phyloP scores from a whole-genome alignment of 257 asterid genomes.

The Solanum ahanhuiri region DNA sequence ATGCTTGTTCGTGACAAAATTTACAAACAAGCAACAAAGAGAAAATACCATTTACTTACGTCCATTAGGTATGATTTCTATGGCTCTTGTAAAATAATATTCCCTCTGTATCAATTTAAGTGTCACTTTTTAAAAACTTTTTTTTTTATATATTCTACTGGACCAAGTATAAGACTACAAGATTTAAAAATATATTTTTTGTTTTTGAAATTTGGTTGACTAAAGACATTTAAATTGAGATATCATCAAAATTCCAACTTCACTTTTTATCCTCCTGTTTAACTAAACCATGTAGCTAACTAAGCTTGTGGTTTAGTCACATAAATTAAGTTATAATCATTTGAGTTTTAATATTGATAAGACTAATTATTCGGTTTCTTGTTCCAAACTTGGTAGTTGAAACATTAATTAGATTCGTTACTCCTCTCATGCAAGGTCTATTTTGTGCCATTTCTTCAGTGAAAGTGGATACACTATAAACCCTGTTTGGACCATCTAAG shows the following conservation, averaged over 20 bases:
- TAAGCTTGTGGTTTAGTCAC: not conserved
- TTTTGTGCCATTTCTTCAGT: not conserved
- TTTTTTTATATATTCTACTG: too few relatives aligned
- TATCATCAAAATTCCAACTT: not conserved
- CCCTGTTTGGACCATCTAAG: not conserved
- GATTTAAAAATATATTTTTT: too few relatives aligned
- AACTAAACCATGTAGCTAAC: not conserved
- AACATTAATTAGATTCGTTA: not conserved
- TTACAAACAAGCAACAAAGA: not conserved
- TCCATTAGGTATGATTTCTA: not conserved
- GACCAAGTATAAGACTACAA: not conserved
- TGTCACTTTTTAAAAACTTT: too few relatives aligned
- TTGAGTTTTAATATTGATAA: not conserved
- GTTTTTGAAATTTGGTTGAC: too few relatives aligned
- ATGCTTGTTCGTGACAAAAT: too few relatives aligned
- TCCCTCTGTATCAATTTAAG: not conserved
- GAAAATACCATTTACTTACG: not conserved
- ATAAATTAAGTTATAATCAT: not conserved
- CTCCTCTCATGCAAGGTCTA: not conserved
- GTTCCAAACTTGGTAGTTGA: not conserved
- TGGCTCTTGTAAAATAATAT: not conserved
- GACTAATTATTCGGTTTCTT: not conserved
- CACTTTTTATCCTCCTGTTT: not conserved
- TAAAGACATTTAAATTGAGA: not conserved
- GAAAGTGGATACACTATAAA: not conserved